Conservation (phyloP, 345 rosid genomes). For the Nasturtium officinale region DNA sequence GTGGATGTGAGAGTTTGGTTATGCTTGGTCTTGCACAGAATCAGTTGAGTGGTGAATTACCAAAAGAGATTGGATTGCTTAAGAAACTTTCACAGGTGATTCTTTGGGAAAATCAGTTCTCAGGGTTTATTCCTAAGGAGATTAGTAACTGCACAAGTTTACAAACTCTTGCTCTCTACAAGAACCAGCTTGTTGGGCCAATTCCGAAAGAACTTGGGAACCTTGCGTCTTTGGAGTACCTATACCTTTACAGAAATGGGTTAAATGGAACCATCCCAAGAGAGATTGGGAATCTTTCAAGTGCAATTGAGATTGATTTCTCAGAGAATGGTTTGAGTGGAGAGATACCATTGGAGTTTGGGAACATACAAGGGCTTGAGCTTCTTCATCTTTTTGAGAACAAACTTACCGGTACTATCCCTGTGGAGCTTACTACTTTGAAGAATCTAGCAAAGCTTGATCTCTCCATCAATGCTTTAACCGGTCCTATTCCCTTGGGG, state of each 20-base stretch:
- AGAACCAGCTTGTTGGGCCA: constrained; percentile 71
- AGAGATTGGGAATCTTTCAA: constrained; percentile 78
- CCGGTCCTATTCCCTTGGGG: constrained; percentile 70
- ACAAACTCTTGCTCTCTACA: constrained; percentile 69
- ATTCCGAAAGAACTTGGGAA: constrained; percentile 69
- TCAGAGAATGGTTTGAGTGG: constrained; percentile 76
- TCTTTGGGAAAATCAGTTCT: constrained; percentile 75
- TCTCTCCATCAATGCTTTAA: constrained; percentile 74
- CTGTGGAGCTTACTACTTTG: constrained; percentile 66
- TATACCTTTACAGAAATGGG: constrained; percentile 72
- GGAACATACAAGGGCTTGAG: constrained; percentile 56
- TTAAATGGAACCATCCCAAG: constrained; percentile 77
- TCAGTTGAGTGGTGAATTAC: constrained; percentile 59
- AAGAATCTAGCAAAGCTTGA: constrained; percentile 74
- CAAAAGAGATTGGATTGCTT: constrained; percentile 75
- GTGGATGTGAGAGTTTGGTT: constrained; percentile 62
- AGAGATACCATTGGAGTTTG: constrained; percentile 70
- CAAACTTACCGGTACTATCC: constrained; percentile 65
- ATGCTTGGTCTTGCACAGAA: constrained; percentile 92
- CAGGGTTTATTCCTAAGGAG: constrained; percentile 72
- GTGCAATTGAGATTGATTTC: constrained; percentile 73
- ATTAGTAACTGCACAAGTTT: constrained; percentile 70
- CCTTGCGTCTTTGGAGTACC: constrained; percentile 47
- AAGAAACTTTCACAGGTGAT: constrained; percentile 58
- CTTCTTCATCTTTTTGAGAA: constrained; percentile 89